Conservation (phyloP, 495 filamentous ascomycete species). For the Penicillium canescens region DNA sequence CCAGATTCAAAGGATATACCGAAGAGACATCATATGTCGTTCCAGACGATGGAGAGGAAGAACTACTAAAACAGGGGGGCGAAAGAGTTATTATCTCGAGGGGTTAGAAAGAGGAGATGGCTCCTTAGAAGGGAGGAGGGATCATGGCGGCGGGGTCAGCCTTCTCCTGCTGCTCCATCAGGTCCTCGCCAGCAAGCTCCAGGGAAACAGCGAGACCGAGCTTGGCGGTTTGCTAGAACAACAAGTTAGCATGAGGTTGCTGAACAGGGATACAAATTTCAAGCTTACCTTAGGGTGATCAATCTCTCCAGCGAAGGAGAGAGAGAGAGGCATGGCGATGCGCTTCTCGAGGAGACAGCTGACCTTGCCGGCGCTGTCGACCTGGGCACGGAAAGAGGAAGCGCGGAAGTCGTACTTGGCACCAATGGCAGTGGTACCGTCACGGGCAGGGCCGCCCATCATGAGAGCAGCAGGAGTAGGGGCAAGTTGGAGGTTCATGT, state of each 20-base stretch:
- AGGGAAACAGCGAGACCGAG: conserved; percentile 92
- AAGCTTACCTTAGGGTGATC: conserved; percentile 87
- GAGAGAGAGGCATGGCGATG: conserved; percentile 81
- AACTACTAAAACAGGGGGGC: conserved; percentile 50
- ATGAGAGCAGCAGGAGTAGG: conserved; percentile 61
- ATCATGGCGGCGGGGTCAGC: conserved; percentile 47
- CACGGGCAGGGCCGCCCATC: conserved; percentile 72
- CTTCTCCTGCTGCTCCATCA: conserved; percentile 89
- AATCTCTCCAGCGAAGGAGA: conserved; percentile 96
- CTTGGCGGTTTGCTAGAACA: conserved; percentile 83
- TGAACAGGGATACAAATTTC: neutral
- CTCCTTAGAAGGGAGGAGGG: conserved; percentile 54
- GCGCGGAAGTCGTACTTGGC: conserved; percentile 98
- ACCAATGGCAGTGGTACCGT: conserved; percentile 87
- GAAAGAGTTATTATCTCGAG: conserved; percentile 35
- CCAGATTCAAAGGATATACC: conserved; percentile 33
- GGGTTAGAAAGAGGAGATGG: conserved; percentile 4
- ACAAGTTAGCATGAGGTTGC: conserved; percentile 12
- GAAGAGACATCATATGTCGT: conserved; percentile 34
- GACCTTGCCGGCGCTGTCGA: conserved; percentile 92
- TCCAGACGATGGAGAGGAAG: conserved; percentile 39
- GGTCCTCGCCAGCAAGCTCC: conserved; percentile 83
- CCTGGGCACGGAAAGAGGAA: conserved; percentile 90
- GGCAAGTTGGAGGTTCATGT: conserved; percentile 83
- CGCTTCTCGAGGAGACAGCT: conserved; percentile 93